Conservation (phyloP, 176 grass and related monocot genomes). For the Phragmites australis region DNA sequence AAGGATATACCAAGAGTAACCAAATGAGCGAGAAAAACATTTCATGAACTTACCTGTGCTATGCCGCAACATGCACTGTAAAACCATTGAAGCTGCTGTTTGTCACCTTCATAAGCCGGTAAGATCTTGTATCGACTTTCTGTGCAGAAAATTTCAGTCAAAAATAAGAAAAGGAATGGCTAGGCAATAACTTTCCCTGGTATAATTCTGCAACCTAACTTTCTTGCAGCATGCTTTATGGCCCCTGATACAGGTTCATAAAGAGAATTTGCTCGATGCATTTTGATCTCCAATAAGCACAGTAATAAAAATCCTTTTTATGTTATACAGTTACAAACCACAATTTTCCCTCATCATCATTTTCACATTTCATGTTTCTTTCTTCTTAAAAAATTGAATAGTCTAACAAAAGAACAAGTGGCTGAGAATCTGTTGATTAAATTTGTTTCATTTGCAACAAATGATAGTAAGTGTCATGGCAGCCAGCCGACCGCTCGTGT, state of each 20-base stretch:
- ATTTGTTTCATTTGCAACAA: background rate
- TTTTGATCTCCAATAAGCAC: background rate
- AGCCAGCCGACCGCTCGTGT: too few relatives aligned
- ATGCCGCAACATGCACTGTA: constrained; percentile 80
- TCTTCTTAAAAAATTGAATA: background rate
- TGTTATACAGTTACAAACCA: background rate
- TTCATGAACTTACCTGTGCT: constrained; percentile 54
- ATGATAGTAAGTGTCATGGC: too few relatives aligned
- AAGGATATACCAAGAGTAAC: background rate
- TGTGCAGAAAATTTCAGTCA: constrained; percentile 41
- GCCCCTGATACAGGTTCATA: too few relatives aligned
- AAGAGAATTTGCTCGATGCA: background rate
- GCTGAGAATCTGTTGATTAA: background rate
- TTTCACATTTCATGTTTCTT: background rate
- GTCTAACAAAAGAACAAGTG: background rate
- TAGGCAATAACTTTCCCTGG: background rate
- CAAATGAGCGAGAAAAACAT: constrained; percentile 1
- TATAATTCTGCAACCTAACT: background rate
- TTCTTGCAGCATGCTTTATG: background rate
- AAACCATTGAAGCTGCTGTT: constrained; percentile 73
- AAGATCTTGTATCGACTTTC: constrained; percentile 71
- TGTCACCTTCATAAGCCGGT: constrained; percentile 76
- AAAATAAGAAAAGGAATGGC: constrained; percentile 18
- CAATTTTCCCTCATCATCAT: background rate
- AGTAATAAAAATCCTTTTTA: background rate